Base-by-base conservation (phyloP, 2,329 filamentous ascomycete species). In the Knoxdaviesia proteae region DNA sequence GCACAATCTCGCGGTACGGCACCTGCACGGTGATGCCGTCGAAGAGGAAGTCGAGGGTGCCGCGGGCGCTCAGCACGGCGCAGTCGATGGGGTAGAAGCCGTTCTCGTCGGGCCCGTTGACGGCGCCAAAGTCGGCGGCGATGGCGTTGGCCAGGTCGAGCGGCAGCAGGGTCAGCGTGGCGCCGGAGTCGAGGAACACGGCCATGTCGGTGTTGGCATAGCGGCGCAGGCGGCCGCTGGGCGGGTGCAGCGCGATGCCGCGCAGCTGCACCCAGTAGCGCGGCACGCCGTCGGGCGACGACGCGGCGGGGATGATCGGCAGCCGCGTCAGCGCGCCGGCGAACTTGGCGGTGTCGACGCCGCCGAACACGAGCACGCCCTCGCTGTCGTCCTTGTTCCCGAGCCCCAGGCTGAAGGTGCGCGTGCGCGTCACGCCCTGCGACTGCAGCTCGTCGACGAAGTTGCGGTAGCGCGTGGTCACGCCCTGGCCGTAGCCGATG, bases 181-280 rank as follows among this genome's bases (percentile, higher is more conserved):
- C 76, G 6, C 80, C 80, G 31, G 74, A 80, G 58, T 84, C 80
- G 38, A 84, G 65, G 42, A 84, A 74, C 7, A 80, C 77, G 8
- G 72, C 63, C 49, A 65, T 58, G 10, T 49, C 50, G 38, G 59
- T 59, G 51, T 56, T 56, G 36, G 52, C 42, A 48, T 65, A 65
- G 20, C 42, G 46, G 39, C 47, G 38, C 4, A 48, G 45, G 52
- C 55, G 33, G 48, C 51, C 39, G 42, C 49, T 58, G 3, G 62
- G 59, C 4, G 61, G 54, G 3, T 58, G 61, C 31, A 68, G 54
- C 1, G 57, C 52, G 44, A 72, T 52, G 30, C 59, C 61, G 7
- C 61, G 49, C 60, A 72, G 61, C 42, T 58, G 50, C 10, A 71
- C 55, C 68, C 68, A 71, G 56, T 69, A 72, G 6, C 68, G 60